A percentile compares a stretch with the other conserved stretches of the same genome.
Evolutionary conservation across 2,329 filamentous ascomycete species (phyloP).

Genomic region (Ilyonectria mors-panacis): DNA sequence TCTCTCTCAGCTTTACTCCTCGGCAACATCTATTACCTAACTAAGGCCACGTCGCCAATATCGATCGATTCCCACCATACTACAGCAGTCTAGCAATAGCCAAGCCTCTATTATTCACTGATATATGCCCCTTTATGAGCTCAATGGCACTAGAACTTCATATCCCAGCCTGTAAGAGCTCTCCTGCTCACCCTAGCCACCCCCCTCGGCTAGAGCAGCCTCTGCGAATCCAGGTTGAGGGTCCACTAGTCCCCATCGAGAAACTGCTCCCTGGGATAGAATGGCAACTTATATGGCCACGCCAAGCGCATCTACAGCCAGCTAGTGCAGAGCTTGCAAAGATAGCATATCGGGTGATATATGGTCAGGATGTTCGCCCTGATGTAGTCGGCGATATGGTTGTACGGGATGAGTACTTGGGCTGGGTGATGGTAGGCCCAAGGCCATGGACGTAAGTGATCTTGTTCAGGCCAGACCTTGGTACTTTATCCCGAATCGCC

Average conservation of each 20-base stretch:
- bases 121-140: too few species aligned
- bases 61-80: background rate
- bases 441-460: slow-evolving; percentile 1
- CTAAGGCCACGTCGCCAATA: background rate
- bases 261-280: slow-evolving; percentile 33
- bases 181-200: slow-evolving; percentile 33
- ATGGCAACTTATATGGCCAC: slow-evolving; percentile 24
- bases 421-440: slow-evolving; percentile 21
- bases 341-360: slow-evolving; percentile 30
- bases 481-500: background rate
- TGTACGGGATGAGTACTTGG: slow-evolving; percentile 41
- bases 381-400: slow-evolving; percentile 25
- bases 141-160: slow-evolving; percentile 34
- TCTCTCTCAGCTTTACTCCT: background rate
- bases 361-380: slow-evolving; percentile 18
- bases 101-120: too few species aligned
- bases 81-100: too few species aligned
- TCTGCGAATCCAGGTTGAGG: slow-evolving; percentile 42
- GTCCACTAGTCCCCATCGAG: slow-evolving; percentile 34
- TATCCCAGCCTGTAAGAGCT: slow-evolving; percentile 36
- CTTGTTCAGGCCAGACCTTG: background rate
- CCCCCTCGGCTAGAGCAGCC: slow-evolving; percentile 32
- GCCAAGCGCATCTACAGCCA: slow-evolving; percentile 32
- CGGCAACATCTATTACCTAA: background rate
- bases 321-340: slow-evolving; percentile 32